Evolutionary conservation across 306 rosid species (phyloP).

Genomic region (Prunus salicina): DNA sequence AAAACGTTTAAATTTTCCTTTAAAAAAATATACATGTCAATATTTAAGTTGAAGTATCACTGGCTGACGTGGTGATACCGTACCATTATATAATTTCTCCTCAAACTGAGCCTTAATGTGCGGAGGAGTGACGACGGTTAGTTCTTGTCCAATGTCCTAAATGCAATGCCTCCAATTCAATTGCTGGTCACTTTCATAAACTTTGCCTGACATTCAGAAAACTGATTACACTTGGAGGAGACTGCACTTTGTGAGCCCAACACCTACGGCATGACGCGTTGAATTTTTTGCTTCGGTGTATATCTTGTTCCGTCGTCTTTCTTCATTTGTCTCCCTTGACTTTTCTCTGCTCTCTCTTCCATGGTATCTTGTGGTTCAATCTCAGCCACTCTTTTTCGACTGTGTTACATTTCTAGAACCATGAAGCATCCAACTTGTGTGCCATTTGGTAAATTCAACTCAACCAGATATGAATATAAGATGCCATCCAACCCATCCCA

Average conservation of each 20-base stretch:
- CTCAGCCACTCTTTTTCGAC: background rate
- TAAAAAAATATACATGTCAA: too few relatives aligned
- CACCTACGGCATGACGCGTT: background rate
- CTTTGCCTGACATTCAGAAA: background rate
- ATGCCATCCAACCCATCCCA: background rate
- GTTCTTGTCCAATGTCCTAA: too few relatives aligned
- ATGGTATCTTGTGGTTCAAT: background rate
- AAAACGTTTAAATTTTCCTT: too few relatives aligned
- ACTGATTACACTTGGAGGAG: background rate
- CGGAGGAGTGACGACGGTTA: too few relatives aligned
- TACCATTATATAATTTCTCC: too few relatives aligned
- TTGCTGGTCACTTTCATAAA: background rate
- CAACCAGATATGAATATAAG: background rate
- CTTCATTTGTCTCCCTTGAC: too few relatives aligned
- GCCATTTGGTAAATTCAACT: background rate
- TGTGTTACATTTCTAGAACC: background rate
- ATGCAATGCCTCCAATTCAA: too few relatives aligned
- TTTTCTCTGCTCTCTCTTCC: too few relatives aligned
- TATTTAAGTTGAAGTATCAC: too few relatives aligned
- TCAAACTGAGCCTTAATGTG: too few relatives aligned
- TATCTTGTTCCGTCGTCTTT: background rate
- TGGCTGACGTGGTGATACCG: rapidly evolving
- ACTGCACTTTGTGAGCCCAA: too few relatives aligned
- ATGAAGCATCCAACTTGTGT: background rate
- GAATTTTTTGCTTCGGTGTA: background rate